Conservation (phyloP, 1,284 basidiomycete species). For the Pseudomicrostroma phylloplanum region DNA sequence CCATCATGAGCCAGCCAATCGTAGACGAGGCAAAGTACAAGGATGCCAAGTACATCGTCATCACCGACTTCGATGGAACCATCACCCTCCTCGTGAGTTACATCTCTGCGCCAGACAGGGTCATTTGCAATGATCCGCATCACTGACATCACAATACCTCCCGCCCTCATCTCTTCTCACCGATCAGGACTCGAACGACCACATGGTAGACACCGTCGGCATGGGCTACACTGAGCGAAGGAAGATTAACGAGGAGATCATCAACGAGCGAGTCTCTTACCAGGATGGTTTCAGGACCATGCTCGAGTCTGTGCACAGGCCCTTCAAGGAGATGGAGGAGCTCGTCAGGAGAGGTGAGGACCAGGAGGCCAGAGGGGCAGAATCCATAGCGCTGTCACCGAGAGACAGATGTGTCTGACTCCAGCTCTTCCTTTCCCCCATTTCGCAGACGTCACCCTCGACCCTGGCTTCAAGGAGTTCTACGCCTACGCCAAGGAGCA, state of each 20-base stretch:
- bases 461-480: slow-evolving; percentile 51
- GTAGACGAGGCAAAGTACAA: slow-evolving; percentile 28
- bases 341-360: slow-evolving; percentile 29
- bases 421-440: background rate
- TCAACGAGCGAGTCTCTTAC: slow-evolving; percentile 43
- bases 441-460: slow-evolving; percentile 36
- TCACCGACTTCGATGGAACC: slow-evolving; percentile 49
- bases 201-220: slow-evolving; percentile 50
- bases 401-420: background rate
- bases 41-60: slow-evolving; percentile 46
- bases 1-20: background rate
- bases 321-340: slow-evolving; percentile 46
- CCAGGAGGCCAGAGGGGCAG: background rate
- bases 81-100: slow-evolving; percentile 40
- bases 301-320: slow-evolving; percentile 44
- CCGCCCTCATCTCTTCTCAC: slow-evolving; percentile 10
- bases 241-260: slow-evolving; percentile 49
- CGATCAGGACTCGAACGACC: slow-evolving; percentile 45
- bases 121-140: background rate
- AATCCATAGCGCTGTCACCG: background rate
- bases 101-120: background rate
- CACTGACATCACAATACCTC: background rate
- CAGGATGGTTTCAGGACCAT: slow-evolving; percentile 48
- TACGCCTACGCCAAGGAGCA: slow-evolving; percentile 45
- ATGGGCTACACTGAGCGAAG: slow-evolving; percentile 49